These are phyloP conservation scores for Solanum lycopersicoides DNA, from an alignment of 257 asterid species.

Conservation along the genomic window DNA sequence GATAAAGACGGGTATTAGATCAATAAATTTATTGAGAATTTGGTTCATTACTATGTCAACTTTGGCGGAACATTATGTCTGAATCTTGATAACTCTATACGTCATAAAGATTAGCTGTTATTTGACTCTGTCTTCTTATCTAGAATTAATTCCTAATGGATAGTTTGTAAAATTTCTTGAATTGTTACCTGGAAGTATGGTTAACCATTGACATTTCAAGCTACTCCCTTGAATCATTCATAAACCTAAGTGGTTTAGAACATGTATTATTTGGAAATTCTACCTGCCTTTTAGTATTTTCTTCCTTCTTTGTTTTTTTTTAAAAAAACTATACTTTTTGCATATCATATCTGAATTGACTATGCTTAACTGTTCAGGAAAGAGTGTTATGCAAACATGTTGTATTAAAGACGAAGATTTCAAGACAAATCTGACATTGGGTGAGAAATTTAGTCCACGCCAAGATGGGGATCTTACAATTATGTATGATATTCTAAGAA, in stretches of 20 bases:
- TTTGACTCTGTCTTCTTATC: background rate
- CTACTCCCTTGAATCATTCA: background rate
- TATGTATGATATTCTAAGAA: conserved; percentile 61
- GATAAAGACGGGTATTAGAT: background rate
- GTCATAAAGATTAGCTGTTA: background rate
- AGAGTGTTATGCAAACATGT: conserved; percentile 58
- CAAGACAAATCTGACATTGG: conserved; percentile 37
- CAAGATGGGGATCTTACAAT: conserved; percentile 72
- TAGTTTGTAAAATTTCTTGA: background rate
- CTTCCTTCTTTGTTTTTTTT: background rate
- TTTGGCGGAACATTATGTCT: background rate
- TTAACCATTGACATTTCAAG: background rate
- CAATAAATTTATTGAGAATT: background rate
- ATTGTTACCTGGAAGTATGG: background rate
- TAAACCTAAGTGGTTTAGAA: background rate
- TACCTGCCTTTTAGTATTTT: background rate
- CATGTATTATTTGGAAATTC: background rate
- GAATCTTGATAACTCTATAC: background rate
- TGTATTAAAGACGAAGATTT: conserved; percentile 41
- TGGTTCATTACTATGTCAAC: background rate
- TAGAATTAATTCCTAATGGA: background rate
- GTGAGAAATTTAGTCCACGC: conserved; percentile 55
- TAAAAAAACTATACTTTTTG: background rate
- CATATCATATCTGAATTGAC: background rate
- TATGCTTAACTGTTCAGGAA: conserved; percentile 34